These are phyloP conservation scores for Myrica gale DNA, from an alignment of 306 rosid species.

Conservation along the genomic window DNA sequence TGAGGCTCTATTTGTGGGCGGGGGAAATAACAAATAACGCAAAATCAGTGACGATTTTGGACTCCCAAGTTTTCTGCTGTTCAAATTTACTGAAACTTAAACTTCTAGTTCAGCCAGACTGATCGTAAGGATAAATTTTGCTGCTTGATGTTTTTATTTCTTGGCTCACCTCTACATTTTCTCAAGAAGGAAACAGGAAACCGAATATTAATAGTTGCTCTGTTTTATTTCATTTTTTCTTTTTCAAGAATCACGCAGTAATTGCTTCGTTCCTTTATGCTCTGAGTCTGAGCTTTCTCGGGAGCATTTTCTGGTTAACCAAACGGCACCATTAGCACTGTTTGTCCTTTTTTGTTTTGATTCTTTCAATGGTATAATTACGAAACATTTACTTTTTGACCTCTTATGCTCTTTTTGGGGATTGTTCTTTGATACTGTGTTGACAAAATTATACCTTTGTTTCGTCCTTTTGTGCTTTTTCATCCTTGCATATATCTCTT, in stretches of 20 bases:
- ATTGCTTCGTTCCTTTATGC: neutral
- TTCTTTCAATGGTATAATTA: constrained; percentile 31
- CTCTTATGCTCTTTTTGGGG: constrained; percentile 17
- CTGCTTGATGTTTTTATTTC: neutral
- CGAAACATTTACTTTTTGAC: constrained; percentile 30
- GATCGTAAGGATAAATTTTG: neutral
- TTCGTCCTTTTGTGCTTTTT: constrained; percentile 77
- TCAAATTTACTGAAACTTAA: neutral
- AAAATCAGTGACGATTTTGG: neutral
- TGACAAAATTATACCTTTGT: constrained; percentile 54
- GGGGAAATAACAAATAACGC: neutral
- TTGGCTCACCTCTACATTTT: constrained; percentile 6
- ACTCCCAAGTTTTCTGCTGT: neutral
- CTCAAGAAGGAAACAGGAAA: constrained; percentile 10
- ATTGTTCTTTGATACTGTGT: constrained; percentile 39
- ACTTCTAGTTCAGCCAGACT: neutral
- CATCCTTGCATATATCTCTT: constrained; percentile 45
- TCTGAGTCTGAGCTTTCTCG: neutral
- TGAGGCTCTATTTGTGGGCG: neutral
- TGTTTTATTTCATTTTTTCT: neutral
- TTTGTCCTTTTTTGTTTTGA: constrained; percentile 10
- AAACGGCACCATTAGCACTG: constrained; percentile 3
- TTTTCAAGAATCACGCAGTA: neutral
- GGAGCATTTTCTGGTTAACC: constrained; percentile 3
- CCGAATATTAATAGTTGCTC: neutral